Base-by-base conservation (phyloP, 1,284 basidiomycete genomes). In the Spongiforma sp. region DNA sequence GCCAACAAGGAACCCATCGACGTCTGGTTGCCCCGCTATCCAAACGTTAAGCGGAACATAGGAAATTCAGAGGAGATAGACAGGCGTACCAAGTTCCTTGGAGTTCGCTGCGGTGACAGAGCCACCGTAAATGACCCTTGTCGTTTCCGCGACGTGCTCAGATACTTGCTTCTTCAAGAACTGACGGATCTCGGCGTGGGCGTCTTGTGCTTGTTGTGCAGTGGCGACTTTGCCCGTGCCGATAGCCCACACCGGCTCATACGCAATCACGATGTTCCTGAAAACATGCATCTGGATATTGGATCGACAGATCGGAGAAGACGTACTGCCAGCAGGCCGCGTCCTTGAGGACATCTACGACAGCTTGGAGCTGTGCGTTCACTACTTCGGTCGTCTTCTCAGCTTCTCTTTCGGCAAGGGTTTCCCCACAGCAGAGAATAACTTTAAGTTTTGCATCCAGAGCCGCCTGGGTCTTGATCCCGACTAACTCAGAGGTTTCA, bases 1-100 rank as follows among this genome's bases (percentile, higher is more conserved):
- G 48, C 98, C 98, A 43, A 99, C 98, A 68, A 99, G 89, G 91
- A 99, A 99, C n/a, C 97, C 97, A 78, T 99, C 96, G 64, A 99
- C 93, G 79, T 99, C 96, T 14, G 83, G 82, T 75, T 94, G 91
- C 5, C 76, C 78, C 56, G 89, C 94, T 96, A 66, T 46, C 60
- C 56, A 62, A 34, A 37, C 10, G 10, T 46, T 30, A 5, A 10
- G 15, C 55, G 15, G 17, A 33, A 57, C 10, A 32, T 3, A 59
- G 24, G 64, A 28, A 50, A 33, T 10, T 17, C 1, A 39, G 4
- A 24, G 36, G 3, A 9, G 33, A 36, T 36, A 36, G 50, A 21
- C 61, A 57, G 1, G 78, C 91, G 68, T 68, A 95, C 94, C 83
- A 56, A 98, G 86, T 77, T 55, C 54, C 15, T 87, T 87, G 83